These are phyloP conservation scores for Venturia pyrina DNA, from an alignment of 2,329 filamentous ascomycete species.

Conservation along the genomic window DNA sequence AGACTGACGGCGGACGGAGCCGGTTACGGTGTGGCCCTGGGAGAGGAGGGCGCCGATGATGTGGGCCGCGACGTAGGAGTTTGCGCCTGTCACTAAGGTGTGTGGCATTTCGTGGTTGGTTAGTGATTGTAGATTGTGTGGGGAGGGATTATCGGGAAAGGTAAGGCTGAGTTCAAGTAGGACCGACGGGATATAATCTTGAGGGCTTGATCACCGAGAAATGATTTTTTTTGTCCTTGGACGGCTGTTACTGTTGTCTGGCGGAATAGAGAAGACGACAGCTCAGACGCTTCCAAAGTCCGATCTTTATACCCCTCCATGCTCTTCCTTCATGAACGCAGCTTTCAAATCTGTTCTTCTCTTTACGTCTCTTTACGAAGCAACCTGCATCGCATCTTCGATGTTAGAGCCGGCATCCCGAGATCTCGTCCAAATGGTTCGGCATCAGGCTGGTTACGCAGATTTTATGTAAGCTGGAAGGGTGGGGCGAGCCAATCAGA, in stretches of 20 bases:
- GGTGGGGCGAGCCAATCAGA: not conserved
- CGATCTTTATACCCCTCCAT: not conserved
- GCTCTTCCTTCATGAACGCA: too few relatives aligned
- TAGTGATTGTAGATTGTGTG: not conserved
- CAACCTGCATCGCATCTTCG: not conserved
- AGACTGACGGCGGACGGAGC: slow-evolving; percentile 28
- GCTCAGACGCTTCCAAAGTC: not conserved
- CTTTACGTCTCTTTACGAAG: not conserved
- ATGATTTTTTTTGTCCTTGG: too few relatives aligned
- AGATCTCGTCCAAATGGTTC: not conserved
- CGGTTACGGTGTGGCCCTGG: slow-evolving; percentile 35
- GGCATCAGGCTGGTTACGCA: not conserved
- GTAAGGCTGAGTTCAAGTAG: not conserved
- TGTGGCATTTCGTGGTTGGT: slow-evolving; percentile 10
- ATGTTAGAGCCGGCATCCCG: not conserved
- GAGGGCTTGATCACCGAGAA: too few relatives aligned
- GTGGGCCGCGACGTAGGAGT: slow-evolving; percentile 33
- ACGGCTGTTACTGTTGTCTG: not conserved
- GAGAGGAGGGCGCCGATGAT: slow-evolving; percentile 30
- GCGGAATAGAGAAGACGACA: not conserved
- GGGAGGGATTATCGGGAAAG: not conserved
- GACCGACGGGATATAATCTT: too few relatives aligned
- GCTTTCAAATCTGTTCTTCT: not conserved
- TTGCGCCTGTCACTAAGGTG: slow-evolving; percentile 32
- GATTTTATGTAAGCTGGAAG: not conserved